A percentile compares a stretch with the other conserved stretches of the same genome.
These are phyloP conservation scores for Argentina anserina DNA, from an alignment of 306 rosid species.

Conservation along the genomic window DNA sequence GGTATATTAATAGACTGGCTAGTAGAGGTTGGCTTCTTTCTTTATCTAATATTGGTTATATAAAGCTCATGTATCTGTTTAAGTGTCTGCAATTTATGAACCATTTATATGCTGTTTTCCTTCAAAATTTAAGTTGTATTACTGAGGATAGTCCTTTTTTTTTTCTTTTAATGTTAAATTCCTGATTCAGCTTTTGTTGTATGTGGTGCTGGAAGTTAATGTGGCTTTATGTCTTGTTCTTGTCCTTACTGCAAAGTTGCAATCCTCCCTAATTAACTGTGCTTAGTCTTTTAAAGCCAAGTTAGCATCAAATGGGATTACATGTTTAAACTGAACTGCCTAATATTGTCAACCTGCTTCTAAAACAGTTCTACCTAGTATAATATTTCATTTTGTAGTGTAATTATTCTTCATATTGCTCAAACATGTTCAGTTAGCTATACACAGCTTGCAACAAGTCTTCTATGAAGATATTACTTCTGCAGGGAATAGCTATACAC, in stretches of 20 bases:
- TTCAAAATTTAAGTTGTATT: neutral
- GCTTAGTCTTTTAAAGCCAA: neutral
- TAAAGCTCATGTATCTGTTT: constrained; percentile 1
- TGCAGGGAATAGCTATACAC: neutral
- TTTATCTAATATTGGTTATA: neutral
- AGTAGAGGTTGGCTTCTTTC: constrained; percentile 67
- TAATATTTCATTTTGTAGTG: neutral
- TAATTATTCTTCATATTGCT: neutral
- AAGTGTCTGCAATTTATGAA: neutral
- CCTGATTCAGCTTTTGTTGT: neutral
- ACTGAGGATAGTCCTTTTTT: neutral
- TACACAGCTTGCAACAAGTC: neutral
- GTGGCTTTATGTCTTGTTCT: neutral
- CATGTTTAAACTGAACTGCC: neutral
- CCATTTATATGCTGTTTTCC: neutral
- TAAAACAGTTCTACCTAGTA: neutral
- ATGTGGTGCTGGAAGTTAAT: neutral
- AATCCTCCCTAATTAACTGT: neutral
- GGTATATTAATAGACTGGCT: constrained; percentile 94
- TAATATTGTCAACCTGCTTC: neutral
- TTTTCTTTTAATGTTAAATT: neutral
- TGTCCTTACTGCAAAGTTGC: neutral
- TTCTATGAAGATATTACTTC: neutral
- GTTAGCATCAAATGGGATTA: neutral
- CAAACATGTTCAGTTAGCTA: neutral